These are phyloP conservation scores for Trichoderma pleuroti DNA, from an alignment of 2,329 filamentous ascomycete genomes.

Conservation along the genomic window DNA sequence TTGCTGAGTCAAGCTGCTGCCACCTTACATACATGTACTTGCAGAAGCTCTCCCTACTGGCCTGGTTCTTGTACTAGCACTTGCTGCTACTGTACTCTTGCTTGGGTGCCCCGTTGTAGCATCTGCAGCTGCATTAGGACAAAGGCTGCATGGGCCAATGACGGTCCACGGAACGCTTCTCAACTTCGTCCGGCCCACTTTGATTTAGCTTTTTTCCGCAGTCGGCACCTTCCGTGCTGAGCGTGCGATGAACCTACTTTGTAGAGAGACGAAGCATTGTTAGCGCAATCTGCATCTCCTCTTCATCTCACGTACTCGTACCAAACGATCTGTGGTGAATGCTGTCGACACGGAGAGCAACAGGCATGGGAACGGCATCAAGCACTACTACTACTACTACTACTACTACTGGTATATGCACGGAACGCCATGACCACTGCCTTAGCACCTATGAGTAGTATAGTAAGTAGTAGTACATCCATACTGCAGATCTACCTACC, in stretches of 20 bases:
- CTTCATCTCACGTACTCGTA: background rate
- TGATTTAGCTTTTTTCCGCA: slow-evolving; percentile 16
- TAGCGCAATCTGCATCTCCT: background rate
- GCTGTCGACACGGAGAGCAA: background rate
- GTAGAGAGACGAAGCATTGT: background rate
- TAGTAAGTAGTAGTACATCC: too few species aligned
- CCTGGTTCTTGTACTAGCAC: background rate
- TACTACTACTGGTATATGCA: too few species aligned
- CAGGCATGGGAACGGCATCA: background rate
- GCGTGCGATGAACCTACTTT: background rate
- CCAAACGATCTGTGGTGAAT: background rate
- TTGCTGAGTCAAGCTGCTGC: background rate
- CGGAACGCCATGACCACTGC: background rate
- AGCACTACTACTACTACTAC: too few species aligned
- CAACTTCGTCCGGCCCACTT: background rate
- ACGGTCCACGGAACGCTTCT: background rate
- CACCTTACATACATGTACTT: background rate
- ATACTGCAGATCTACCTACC: background rate
- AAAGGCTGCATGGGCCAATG: background rate
- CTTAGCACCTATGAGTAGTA: too few species aligned
- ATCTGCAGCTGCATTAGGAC: slow-evolving; percentile 8
- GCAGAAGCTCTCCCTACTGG: background rate
- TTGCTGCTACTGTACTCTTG: background rate
- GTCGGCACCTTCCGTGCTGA: slow-evolving; percentile 16
- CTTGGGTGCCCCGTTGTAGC: background rate